Conservation (phyloP, 106 monocot genomes). For the Dioscorea dumetorum region DNA sequence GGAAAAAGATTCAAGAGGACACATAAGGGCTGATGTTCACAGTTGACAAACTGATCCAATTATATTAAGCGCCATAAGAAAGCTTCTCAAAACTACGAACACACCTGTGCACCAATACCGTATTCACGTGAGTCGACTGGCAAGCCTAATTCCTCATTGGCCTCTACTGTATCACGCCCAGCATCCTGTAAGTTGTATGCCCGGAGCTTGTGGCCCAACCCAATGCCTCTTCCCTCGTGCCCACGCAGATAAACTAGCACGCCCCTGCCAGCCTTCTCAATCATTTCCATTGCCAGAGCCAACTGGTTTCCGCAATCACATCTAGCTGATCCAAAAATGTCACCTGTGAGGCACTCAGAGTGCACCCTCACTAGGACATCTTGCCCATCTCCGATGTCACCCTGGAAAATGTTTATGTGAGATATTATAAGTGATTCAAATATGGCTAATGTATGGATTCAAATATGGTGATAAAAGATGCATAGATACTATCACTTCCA, state of each 20-base stretch:
- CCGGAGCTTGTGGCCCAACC: conserved; percentile 30
- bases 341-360: conserved; percentile 33
- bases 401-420: conserved; percentile 1
- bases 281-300: conserved; percentile 25
- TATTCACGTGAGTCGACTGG: conserved; percentile 35
- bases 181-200: conserved; percentile 35
- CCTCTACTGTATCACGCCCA: conserved; percentile 31
- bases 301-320: conserved; percentile 30
- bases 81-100: neutral
- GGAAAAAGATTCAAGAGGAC: neutral
- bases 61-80: neutral
- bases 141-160: conserved; percentile 30
- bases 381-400: conserved; percentile 38
- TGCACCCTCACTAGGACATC: conserved; percentile 35
- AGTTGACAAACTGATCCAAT: no score
- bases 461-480: neutral
- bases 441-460: neutral
- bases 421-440: neutral
- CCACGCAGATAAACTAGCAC: conserved; percentile 33
- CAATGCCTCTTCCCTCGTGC: conserved; percentile 39
- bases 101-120: conserved; percentile 34
- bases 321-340: conserved; percentile 36
- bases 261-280: conserved; percentile 30
- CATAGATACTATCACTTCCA: neutral
- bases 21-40: neutral